Evolutionary conservation across 768 basidiomycete genomes (phyloP).

Genomic region (Saitozyma sp.): DNA sequence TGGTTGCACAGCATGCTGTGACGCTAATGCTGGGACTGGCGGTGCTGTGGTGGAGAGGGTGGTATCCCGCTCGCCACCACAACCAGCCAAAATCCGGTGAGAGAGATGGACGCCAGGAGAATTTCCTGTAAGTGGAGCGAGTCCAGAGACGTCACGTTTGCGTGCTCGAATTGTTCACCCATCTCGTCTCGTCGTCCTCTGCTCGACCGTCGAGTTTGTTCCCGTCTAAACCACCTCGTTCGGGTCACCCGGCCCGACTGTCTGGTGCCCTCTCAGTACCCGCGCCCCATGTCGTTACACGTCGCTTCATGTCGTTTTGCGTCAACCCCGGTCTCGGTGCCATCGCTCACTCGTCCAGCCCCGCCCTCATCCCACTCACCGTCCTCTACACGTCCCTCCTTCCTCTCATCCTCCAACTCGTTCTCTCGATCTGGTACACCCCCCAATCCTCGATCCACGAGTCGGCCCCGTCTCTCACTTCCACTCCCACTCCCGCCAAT

Average conservation of each 20-base stretch:
- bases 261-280: no score
- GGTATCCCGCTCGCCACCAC: constrained; percentile 23
- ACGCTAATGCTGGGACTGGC: constrained; percentile 21
- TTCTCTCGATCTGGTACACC: constrained; percentile 47
- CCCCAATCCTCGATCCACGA: constrained; percentile 2
- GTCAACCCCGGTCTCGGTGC: neutral
- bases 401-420: constrained; percentile 45
- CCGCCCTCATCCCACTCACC: constrained; percentile 43
- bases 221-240: no score
- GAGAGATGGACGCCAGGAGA: constrained; percentile 33
- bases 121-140: constrained; percentile 40
- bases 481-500: neutral
- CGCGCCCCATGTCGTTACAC: no score
- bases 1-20: constrained; percentile 26
- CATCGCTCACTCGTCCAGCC: constrained; percentile 23
- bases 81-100: neutral
- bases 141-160: no score
- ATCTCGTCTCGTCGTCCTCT: no score
- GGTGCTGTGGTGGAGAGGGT: constrained; percentile 19
- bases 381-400: constrained; percentile 47
- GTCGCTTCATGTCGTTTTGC: neutral
- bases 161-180: no score
- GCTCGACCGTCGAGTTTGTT: no score
- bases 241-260: no score
- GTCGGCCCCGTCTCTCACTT: neutral